Base-by-base conservation (phyloP, 2,329 filamentous ascomycete species). In the Leptographium lundbergii region DNA sequence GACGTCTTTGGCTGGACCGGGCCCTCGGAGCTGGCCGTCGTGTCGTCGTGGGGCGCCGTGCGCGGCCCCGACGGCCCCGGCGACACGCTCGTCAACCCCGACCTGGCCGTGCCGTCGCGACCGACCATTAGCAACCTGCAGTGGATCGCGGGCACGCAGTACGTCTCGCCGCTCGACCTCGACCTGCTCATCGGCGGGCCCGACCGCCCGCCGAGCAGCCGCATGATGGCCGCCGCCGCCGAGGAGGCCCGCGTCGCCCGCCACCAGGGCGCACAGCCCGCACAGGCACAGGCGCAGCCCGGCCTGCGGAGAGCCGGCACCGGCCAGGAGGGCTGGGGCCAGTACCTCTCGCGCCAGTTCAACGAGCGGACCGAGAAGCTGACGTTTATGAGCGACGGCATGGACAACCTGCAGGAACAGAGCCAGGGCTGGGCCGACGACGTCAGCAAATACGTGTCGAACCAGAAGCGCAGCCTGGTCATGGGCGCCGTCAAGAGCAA, bases 61-160 rank as follows among this genome's bases (percentile, higher is more conserved):
- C 77, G 84, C 61, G 72, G 76, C 32, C 74, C 89, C 62, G 82
- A 80, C 61, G 83, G 79, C 57, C 77, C 75, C 0, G 73, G 82
- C n/a, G 91, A 96, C 68, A 82, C 77, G 9, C 77, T 99, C 3
- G 82, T 89, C 71, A 96, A 97, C 68, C 85, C 88, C 0, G 78
- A 88, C 60, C 80, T 89, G 0, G 69, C 81, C 19, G 80, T 88
- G 25, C 92, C 91, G 2, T 80, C 89, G 14, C 84, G 94, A 2
- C 94, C 94, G 1, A 96, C 91, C 0, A 99, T 99, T 61, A 95
- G 89, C 24, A 96, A 95, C 67, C 73, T 99, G 45, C 91, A 97
- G 72, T 99, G 94, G 94, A 90, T 99, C 57, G 88, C 91, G 0
- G 94, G 94, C 4, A 97, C 92, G 1, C 92, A 96, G 71, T 88